Evolutionary conservation across 2,329 filamentous ascomycete species (phyloP).

Genomic region (Xylaria sp.): DNA sequence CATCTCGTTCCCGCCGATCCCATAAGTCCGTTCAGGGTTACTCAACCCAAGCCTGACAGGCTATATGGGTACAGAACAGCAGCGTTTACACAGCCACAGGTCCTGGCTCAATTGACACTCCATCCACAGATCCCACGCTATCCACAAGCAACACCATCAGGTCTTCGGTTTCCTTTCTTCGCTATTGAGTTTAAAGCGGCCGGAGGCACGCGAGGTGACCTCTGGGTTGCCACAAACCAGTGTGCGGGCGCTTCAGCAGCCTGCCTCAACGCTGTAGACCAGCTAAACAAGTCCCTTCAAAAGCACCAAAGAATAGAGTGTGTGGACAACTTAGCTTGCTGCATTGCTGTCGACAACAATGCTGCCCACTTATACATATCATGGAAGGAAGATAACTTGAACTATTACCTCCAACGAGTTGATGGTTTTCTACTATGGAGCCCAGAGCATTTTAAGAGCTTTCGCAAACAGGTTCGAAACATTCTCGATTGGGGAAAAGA

Average conservation of each 20-base stretch:
- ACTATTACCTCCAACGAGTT: constrained; percentile 11
- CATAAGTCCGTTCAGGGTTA: not conserved
- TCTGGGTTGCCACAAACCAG: constrained; percentile 12
- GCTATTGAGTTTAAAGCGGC: not conserved
- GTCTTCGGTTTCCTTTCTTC: constrained; percentile 4
- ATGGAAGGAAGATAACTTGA: constrained; percentile 1
- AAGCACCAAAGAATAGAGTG: not conserved
- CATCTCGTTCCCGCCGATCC: not conserved
- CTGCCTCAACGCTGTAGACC: constrained; percentile 7
- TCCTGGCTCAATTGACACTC: not conserved
- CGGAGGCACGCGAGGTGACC: constrained; percentile 5
- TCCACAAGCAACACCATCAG: not conserved
- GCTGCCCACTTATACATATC: not conserved
- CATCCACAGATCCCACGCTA: not conserved
- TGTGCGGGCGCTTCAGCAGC: constrained; percentile 10
- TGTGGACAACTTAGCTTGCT: not conserved
- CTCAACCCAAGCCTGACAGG: not conserved
- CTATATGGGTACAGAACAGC: not conserved
- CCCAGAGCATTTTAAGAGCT: not conserved
- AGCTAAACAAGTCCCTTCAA: not conserved
- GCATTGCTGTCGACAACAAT: constrained; percentile 4
- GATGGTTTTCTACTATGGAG: not conserved
- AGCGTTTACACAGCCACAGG: constrained; percentile 4
- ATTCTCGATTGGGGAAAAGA: not conserved
- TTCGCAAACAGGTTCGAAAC: not conserved